Evolutionary conservation across 2,329 filamentous ascomycete species (phyloP), one percentile per base, ranked within the genome.

Genomic region (Byssochlamys sp.): DNA sequence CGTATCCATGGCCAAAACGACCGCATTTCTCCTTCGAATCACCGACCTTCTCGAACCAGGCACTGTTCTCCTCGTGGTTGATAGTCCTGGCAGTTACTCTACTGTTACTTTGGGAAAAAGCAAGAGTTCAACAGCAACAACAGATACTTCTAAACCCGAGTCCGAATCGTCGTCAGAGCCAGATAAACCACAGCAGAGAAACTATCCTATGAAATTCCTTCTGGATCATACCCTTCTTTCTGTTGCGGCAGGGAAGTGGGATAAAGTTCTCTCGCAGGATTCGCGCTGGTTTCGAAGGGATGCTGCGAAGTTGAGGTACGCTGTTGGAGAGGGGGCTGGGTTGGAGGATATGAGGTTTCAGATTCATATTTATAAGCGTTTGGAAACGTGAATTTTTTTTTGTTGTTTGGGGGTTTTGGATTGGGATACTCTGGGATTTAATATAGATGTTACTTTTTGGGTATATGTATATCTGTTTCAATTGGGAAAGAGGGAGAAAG

Each of bases 291-390:
- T 92, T 74, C 83, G 92, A 50, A 74, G 96, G 35, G 78, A 81
- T 11, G 80, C 83, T 51, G 61, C 66, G 1, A 76, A 72, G 14
- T 73, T 96, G 62, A 78, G 80, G 48, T 97, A 96, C 74, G 88
- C 91, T 6, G 90, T 96, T 65, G 81, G 85, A 28, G 96, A 96
- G 72, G 89, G 90, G 2, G 90, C 96, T 60, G 81, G 85, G 55
- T 75, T 97, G 68, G 92, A 97, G 76, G 90, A 96, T 69, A 96
- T 96, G 91, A 84, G 91, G 52, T 96, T 92, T 73, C 92, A 97
- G 73, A 79, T 96, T 65, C 91, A 96, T 76, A 69, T 96, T 14
- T 97, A 96, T 68, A 73, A 75, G 57, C 73, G 76, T 60, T 53
- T 76, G 25, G 53, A 49, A 14, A 14, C 14, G 5, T 45, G 39